Percentiles rank a stretch among this genome's conserved stretches.
Conservation (phyloP, 768 basidiomycete species). For the Vararia minispora region DNA sequence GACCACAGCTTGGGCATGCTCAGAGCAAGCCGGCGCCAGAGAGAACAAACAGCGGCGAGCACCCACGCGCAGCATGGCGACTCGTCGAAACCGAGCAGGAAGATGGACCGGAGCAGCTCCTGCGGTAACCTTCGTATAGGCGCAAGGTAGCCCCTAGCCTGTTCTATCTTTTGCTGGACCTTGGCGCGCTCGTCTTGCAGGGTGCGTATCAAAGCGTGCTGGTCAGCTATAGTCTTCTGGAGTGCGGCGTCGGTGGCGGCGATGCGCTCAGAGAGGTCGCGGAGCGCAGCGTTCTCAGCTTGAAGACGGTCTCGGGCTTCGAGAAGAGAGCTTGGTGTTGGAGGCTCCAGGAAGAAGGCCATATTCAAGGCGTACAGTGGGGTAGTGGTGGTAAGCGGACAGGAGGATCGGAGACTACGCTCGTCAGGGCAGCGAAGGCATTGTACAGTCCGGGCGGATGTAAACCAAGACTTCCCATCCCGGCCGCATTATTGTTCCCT, state of each 20-base stretch:
- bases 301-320: constrained; percentile 40
- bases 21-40: constrained; percentile 57
- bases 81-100: constrained; percentile 55
- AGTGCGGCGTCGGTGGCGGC: constrained; percentile 42
- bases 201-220: constrained; percentile 39
- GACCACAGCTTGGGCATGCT: constrained; percentile 67
- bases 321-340: constrained; percentile 41
- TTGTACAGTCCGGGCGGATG: too few relatives aligned
- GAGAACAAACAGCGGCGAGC: constrained; percentile 52
- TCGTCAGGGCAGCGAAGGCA: constrained; percentile 3
- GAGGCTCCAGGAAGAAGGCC: constrained; percentile 49
- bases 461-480: too few relatives aligned
- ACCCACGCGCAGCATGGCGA: constrained; percentile 71
- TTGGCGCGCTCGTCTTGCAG: constrained; percentile 36
- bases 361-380: constrained; percentile 20
- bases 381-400: constrained; percentile 12
- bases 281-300: constrained; percentile 16
- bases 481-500: too few relatives aligned
- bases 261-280: constrained; percentile 37
- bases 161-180: constrained; percentile 37
- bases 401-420: constrained; percentile 4
- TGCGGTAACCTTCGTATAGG: constrained; percentile 61
- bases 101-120: constrained; percentile 67
- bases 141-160: constrained; percentile 54
- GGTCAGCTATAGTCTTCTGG: constrained; percentile 45